A percentile compares a stretch with the other conserved stretches of the same genome.
Conservation (phyloP, 768 basidiomycete species). For the Termitomyces heimii region DNA sequence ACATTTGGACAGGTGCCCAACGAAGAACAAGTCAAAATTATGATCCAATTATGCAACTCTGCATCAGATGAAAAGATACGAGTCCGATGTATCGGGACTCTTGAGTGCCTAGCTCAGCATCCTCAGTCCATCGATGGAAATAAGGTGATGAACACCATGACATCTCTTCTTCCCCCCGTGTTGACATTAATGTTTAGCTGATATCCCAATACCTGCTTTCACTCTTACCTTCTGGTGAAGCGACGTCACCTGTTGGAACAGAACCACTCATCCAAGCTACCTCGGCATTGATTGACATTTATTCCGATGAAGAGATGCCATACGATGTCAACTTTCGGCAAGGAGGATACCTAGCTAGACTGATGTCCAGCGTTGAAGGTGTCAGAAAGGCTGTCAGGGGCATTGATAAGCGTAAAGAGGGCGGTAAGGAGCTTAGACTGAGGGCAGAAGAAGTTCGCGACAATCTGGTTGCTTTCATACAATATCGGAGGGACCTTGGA, state of each 20-base stretch:
- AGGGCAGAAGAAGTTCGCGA: constrained; percentile 74
- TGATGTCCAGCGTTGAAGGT: constrained; percentile 55
- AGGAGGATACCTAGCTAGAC: constrained; percentile 46
- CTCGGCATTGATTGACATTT: constrained; percentile 88
- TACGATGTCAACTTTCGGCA: constrained; percentile 81
- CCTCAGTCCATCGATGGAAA: constrained; percentile 61
- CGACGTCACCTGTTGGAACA: constrained; percentile 38
- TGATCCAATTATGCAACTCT: constrained; percentile 62
- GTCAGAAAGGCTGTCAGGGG: constrained; percentile 56
- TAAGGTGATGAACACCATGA: constrained; percentile 30
- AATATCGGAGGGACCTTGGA: constrained; percentile 59
- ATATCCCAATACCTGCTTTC: constrained; percentile 67
- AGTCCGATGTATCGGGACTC: constrained; percentile 79
- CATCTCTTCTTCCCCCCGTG: not conserved
- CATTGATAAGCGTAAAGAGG: constrained; percentile 63
- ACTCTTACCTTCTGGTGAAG: constrained; percentile 41
- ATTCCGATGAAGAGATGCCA: constrained; percentile 76
- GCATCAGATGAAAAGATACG: constrained; percentile 48
- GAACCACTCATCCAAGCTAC: constrained; percentile 74
- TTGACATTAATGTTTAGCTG: constrained; percentile 27
- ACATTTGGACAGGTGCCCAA: constrained; percentile 39
- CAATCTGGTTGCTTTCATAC: constrained; percentile 70
- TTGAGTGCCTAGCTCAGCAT: constrained; percentile 78
- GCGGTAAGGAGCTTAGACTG: constrained; percentile 56
- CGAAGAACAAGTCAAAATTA: constrained; percentile 52